Percentiles rank a stretch among this genome's conserved stretches.
Conservation (phyloP, 805 yeast species). For the Ogataea pilisensis region DNA sequence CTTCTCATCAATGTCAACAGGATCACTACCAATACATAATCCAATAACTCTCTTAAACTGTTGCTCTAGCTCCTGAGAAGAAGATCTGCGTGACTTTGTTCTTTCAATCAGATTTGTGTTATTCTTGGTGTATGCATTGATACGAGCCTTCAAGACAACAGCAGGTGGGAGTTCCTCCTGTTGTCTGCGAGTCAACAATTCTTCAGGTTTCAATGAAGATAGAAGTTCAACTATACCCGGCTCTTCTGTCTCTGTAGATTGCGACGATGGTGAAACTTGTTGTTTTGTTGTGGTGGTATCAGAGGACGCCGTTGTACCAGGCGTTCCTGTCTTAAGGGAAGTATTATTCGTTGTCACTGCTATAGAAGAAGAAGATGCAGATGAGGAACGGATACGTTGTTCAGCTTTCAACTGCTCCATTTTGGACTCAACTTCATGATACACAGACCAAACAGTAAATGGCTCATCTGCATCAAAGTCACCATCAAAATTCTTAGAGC, state of each 20-base stretch:
- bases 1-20: conserved; percentile 53
- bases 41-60: conserved; percentile 88
- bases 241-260: not conserved
- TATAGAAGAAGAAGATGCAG: not conserved
- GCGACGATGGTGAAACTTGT: not conserved
- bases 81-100: conserved; percentile 47
- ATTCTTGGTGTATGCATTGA: conserved; percentile 74
- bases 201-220: conserved; percentile 9
- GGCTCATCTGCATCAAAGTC: conserved; percentile 88
- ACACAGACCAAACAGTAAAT: conserved; percentile 64
- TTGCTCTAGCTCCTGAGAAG: conserved; percentile 55
- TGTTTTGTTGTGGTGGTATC: no score
- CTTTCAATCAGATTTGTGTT: conserved; percentile 52
- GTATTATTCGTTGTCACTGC: not conserved
- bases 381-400: not conserved
- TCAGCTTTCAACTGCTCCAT: conserved; percentile 23
- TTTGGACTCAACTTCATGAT: conserved; percentile 45
- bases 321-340: not conserved
- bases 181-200: conserved; percentile 9
- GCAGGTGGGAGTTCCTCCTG: conserved; percentile 41
- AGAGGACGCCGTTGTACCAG: no score
- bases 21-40: conserved; percentile 84
- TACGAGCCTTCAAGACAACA: conserved; percentile 64
- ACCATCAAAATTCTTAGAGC: conserved; percentile 41
- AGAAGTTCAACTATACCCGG: conserved; percentile 6